Evolutionary conservation across 176 grass and related monocot genomes (phyloP), one percentile per base, ranked within the genome.

Genomic region (Ananas comosus): DNA sequence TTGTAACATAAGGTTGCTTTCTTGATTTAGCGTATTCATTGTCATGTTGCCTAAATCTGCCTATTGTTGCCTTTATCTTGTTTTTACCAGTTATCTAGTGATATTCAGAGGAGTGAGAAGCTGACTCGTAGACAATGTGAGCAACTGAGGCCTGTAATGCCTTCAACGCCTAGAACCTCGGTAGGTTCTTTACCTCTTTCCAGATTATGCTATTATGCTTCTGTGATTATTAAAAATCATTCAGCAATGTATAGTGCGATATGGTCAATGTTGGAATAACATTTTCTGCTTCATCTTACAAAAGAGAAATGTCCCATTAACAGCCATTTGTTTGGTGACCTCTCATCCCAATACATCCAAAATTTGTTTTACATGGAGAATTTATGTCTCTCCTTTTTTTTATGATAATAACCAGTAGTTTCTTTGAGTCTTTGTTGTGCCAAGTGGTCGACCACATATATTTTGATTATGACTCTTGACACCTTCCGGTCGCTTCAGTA

Each of bases 101-200:
- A 92, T 64, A 76, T 82, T 78, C 85, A 92, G 51, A 92, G 77
- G 82, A 85, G 83, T 64, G 89, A 92, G 66, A 85, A 92, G 70
- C 72, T 78, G 70, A 70, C 85, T 67, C 66, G 82, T 74, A 80
- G 74, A 67, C 85, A 87, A 57, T 82, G 79, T 79, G 85, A 68
- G 71, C 70, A 77, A 22, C 65, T 92, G 51, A 85, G 83, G 80
- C 89, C 89, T 58, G 56, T 78, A 64, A 92, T 85, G 10, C 89
- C 85, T 70, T 83, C 82, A 33, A 65, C 83, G 48, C 84, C 67
- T 83, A 92, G 88, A 92, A 64, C 51, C 70, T 83, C 71, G 67
- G 89, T 92, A 78, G 42, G 74, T 80, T 7, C 50, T 64, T 59
- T 27, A n/a, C 79, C 52, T 78, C 27, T 67, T 57, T 53, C 74